A percentile compares a stretch with the other conserved stretches of the same genome.
phyloP scores from a whole-genome alignment of 129 eudicot species.

The Artemisia annua region DNA sequence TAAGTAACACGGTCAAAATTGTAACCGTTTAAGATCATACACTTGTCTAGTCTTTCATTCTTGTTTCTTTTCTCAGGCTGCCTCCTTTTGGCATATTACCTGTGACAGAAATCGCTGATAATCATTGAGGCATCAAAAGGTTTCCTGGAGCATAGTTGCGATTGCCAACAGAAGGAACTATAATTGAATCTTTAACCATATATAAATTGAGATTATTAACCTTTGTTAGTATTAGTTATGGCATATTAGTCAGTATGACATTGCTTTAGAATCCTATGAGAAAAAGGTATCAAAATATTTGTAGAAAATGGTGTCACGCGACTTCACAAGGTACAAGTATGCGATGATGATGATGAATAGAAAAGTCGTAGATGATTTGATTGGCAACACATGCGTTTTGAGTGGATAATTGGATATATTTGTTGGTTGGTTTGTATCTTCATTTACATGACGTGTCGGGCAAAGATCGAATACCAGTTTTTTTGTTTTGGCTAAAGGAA shows the following conservation, averaged over 20 bases:
- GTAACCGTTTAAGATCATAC: constrained; percentile 1
- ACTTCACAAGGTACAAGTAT: constrained; percentile 18
- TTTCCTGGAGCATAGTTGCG: constrained; percentile 1
- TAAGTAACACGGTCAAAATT: not conserved
- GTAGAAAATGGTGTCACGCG: constrained; percentile 5
- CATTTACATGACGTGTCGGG: not conserved
- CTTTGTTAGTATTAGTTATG: constrained; percentile 17
- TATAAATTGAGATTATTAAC: constrained; percentile 17
- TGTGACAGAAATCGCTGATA: constrained; percentile 13
- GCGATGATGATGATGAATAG: constrained; percentile 22
- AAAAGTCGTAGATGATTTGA: constrained; percentile 17
- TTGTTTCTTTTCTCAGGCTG: constrained; percentile 20
- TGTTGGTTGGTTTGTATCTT: not conserved
- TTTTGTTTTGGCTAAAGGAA: too few relatives aligned
- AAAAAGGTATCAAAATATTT: constrained; percentile 2
- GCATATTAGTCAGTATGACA: not conserved
- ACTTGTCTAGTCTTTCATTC: not conserved
- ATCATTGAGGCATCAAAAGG: constrained; percentile 14
- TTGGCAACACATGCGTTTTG: constrained; percentile 5
- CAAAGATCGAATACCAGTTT: too few relatives aligned
- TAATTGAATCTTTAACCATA: constrained; percentile 12
- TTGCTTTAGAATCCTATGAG: constrained; percentile 12
- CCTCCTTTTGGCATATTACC: constrained; percentile 24
- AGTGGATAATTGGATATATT: not conserved
- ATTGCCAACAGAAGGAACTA: constrained; percentile 3